Percentiles rank a stretch among this genome's conserved stretches.
These are phyloP conservation scores for Plenodomus biglobosus DNA, from an alignment of 2,329 filamentous ascomycete species.

Conservation along the genomic window DNA sequence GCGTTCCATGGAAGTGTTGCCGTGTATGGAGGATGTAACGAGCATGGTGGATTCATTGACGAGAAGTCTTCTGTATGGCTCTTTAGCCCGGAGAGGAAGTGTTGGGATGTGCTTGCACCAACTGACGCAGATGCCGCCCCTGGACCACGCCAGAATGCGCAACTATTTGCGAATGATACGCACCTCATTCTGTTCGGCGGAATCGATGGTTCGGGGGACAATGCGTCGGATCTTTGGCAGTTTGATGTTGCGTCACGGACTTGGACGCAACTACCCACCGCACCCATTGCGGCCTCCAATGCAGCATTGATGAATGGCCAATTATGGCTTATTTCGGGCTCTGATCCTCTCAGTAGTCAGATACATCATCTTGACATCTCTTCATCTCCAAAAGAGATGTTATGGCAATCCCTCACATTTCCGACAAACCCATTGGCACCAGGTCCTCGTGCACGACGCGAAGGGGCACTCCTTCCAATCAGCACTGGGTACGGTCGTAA, in stretches of 20 bases:
- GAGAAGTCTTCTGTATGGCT: conserved; percentile 46
- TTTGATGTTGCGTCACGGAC: conserved; percentile 22
- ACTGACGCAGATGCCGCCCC: conserved; percentile 18
- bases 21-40: conserved; percentile 45
- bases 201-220: conserved; percentile 22
- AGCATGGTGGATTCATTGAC: conserved; percentile 36
- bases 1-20: conserved; percentile 44
- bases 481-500: conserved; percentile 50
- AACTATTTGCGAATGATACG: conserved; percentile 24
- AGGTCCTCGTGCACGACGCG: conserved; percentile 45
- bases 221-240: conserved; percentile 32
- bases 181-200: conserved; percentile 33
- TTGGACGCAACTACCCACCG: conserved; percentile 31
- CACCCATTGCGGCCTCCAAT: conserved; percentile 36
- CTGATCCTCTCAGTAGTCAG: conserved; percentile 34
- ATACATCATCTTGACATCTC: conserved; percentile 31
- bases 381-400: conserved; percentile 19
- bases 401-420: conserved; percentile 47
- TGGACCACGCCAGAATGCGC: conserved; percentile 22
- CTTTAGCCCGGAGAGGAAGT: conserved; percentile 38
- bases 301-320: conserved; percentile 42
- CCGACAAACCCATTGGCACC: conserved; percentile 48
- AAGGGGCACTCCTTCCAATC: conserved; percentile 45
- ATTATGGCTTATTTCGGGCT: conserved; percentile 46
- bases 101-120: conserved; percentile 26